phyloP scores from a whole-genome alignment of 805 yeast genomes.

The Ogataea thermomethanolica region DNA sequence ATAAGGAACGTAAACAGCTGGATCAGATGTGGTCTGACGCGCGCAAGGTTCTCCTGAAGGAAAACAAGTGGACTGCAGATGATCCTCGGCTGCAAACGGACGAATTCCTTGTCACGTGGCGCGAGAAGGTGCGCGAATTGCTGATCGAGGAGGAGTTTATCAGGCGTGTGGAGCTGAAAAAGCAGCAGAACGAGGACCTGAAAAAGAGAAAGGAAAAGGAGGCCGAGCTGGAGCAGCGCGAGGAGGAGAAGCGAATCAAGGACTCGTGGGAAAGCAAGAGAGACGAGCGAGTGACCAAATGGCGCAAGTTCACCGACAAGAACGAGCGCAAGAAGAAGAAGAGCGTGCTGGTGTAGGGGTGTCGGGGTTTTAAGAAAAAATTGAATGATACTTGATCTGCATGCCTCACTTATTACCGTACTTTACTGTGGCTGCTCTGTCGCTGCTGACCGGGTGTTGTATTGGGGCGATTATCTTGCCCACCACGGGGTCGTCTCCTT shows the following conservation, averaged over 20 bases:
- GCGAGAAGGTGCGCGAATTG: conserved; percentile 39
- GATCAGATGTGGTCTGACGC: conserved; percentile 45
- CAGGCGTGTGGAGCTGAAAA: conserved; percentile 39
- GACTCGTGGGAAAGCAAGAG: conserved; percentile 61
- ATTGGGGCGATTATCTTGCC: conserved; percentile 26
- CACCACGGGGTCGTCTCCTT: conserved; percentile 12
- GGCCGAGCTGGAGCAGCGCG: conserved; percentile 28
- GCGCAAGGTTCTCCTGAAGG: conserved; percentile 35
- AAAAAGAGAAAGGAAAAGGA: conserved; percentile 33
- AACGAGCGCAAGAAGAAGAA: conserved; percentile 46
- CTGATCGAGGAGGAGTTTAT: conserved; percentile 46
- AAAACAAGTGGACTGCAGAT: conserved; percentile 35
- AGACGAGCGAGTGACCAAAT: conserved; percentile 53
- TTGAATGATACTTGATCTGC: background rate
- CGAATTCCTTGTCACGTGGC: conserved; percentile 40
- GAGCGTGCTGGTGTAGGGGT: conserved; percentile 39
- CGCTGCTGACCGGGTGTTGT: conserved; percentile 30
- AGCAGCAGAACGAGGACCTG: conserved; percentile 40
- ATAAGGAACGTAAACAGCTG: conserved; percentile 38
- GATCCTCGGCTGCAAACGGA: conserved; percentile 36
- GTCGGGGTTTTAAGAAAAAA: background rate
- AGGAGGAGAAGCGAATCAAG: conserved; percentile 34
- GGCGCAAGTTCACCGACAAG: conserved; percentile 51
- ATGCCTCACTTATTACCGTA: conserved; percentile 6
- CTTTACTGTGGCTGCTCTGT: conserved; percentile 23